Conservation (phyloP, 2,329 filamentous ascomycete genomes). For the Exophiala sp. region DNA sequence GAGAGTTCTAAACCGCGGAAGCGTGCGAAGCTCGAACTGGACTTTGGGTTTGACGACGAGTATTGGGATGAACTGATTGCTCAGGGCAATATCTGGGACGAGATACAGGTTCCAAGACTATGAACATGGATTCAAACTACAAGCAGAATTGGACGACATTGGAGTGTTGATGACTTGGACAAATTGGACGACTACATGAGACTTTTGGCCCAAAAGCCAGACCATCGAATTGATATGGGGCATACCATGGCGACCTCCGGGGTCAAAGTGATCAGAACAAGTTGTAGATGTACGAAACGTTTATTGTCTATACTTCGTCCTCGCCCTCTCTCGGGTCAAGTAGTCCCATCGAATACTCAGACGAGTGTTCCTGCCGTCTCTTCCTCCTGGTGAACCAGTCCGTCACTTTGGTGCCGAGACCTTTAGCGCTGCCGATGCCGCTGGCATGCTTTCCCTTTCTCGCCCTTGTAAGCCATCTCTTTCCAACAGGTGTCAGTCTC, state of each 20-base stretch:
- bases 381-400: constrained; percentile 2
- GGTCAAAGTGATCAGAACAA: too few relatives aligned
- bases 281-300: not conserved
- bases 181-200: too few relatives aligned
- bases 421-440: not conserved
- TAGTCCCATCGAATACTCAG: constrained; percentile 13
- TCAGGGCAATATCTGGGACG: constrained; percentile 13
- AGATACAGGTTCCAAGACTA: constrained; percentile 1
- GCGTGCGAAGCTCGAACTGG: too few relatives aligned
- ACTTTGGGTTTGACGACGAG: not conserved
- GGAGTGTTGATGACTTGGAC: too few relatives aligned
- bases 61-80: constrained; percentile 13
- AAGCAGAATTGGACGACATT: too few relatives aligned
- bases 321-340: constrained; percentile 12
- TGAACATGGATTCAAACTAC: too few relatives aligned
- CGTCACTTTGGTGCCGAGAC: not conserved
- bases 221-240: too few relatives aligned
- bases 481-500: not conserved
- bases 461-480: not conserved
- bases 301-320: not conserved
- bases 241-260: too few relatives aligned
- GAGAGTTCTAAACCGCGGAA: too few relatives aligned
- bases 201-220: too few relatives aligned
- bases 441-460: not conserved
- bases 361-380: not conserved